Evolutionary conservation across 2,329 filamentous ascomycete species (phyloP), one percentile per base, ranked within the genome.

Genomic region (Xylaria sp.): DNA sequence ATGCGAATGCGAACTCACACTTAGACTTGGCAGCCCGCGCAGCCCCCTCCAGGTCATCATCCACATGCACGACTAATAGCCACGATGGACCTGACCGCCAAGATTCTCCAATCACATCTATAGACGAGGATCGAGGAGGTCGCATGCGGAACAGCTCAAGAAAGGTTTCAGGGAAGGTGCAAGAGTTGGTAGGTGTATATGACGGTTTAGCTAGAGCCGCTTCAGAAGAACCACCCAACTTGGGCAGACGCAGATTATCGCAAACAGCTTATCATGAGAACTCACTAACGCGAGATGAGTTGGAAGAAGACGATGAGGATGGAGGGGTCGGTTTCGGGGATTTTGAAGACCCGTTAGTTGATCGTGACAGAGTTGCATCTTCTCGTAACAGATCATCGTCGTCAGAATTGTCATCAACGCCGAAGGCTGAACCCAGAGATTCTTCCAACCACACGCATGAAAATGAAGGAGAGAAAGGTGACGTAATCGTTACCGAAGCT

Each of bases 161-260:
- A 45, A 76, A 79, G 54, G 67, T 70, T 0, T 81, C 80, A 7
- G 69, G 71, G 4, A 84, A 82, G 64, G 82, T 85, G 2, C 81
- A 82, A 57, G 79, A 81, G 50, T 73, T 85, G 23, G 83, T 84
- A 33, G 78, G 78, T 21, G 79, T 82, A 74, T 84, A 78, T 51
- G 82, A 87, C 61, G 80, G 78, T 2, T 76, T 84, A 19, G 68
- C 73, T 23, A 73, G 72, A 60, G 64, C 71, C 14, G 58, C 54
- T 5, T 71, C 64, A 5, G 69, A 75, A 43, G 75, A 78, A 31
- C 70, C 69, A 17, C 60, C 65, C 6, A 37, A 61, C 4, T 19
- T 63, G 3, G 40, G 61, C 21, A 63, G 25, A 57, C 64, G 55
- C 19, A 61, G 57, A 50, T 40, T 47, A 1, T 46, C 66, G 12